phyloP scores from a whole-genome alignment of 106 monocot genomes.

The Alisma plantagoaquatica region DNA sequence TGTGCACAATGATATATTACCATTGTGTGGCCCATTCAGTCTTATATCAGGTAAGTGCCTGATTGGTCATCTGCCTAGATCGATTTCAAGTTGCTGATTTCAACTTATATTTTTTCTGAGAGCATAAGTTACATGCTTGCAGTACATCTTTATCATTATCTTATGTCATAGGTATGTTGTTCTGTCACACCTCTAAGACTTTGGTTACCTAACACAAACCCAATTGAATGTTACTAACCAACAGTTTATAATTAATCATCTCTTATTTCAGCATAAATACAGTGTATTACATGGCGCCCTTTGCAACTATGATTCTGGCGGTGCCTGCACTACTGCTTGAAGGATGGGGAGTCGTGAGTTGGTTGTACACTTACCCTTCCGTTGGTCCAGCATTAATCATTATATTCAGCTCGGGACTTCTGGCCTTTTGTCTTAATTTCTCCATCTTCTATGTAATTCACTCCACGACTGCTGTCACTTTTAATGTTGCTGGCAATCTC shows the following conservation, averaged over 20 bases:
- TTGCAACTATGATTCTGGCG: slow-evolving; percentile 84
- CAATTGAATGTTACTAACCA: no score
- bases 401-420: slow-evolving; percentile 63
- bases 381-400: slow-evolving; percentile 50
- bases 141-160: no score
- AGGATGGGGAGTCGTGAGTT: slow-evolving; percentile 61
- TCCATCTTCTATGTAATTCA: slow-evolving; percentile 98
- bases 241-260: not conserved
- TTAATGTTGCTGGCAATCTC: slow-evolving; percentile 94
- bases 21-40: no score
- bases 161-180: no score
- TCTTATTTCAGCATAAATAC: slow-evolving; percentile 77
- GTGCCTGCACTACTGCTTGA: slow-evolving; percentile 71
- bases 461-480: slow-evolving; percentile 93
- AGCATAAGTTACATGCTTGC: no score
- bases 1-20: no score
- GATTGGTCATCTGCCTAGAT: no score
- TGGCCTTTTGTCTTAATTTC: slow-evolving; percentile 97
- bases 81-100: no score
- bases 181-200: no score
- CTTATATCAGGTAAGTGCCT: no score
- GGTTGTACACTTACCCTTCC: slow-evolving; percentile 56
- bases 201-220: no score
- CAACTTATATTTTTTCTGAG: no score
- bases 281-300: slow-evolving; percentile 97